Percentiles rank a stretch among this genome's conserved stretches.
Conservation (phyloP, 805 yeast genomes). For the Lipomyces kockii region DNA sequence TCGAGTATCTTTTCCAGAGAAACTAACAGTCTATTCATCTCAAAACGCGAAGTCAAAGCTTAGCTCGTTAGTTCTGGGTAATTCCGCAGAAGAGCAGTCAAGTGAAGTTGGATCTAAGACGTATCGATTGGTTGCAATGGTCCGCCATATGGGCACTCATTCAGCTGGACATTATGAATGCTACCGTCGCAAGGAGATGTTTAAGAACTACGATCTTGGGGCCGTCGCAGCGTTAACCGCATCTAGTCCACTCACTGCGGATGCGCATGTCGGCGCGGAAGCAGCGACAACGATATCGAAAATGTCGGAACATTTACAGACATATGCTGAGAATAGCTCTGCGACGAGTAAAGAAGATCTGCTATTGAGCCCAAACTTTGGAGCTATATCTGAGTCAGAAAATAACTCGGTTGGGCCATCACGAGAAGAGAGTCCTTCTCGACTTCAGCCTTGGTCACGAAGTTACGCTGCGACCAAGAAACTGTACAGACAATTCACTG, state of each 20-base stretch:
- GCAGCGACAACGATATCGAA: not conserved
- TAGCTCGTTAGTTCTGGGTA: not conserved
- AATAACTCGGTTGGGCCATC: not conserved
- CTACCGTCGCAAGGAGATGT: slow-evolving; percentile 58
- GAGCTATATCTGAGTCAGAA: not conserved
- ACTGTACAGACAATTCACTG: slow-evolving; percentile 23
- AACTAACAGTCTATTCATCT: slow-evolving; percentile 48
- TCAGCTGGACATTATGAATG: slow-evolving; percentile 41
- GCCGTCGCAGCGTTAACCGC: not conserved
- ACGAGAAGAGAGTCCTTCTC: not conserved
- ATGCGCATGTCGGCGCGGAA: not conserved
- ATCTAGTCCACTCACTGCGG: not conserved
- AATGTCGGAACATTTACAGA: not conserved
- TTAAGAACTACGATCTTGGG: slow-evolving; percentile 8
- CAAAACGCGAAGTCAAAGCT: not conserved
- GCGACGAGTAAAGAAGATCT: not conserved
- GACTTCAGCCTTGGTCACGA: not conserved
- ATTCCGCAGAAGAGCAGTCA: not conserved
- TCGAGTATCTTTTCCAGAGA: slow-evolving; percentile 66
- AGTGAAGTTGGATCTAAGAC: slow-evolving; percentile 8
- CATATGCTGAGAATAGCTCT: not conserved
- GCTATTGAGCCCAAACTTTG: not conserved
- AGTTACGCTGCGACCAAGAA: slow-evolving; percentile 10
- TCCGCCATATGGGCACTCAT: slow-evolving; percentile 80
- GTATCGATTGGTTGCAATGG: slow-evolving; percentile 70